Evolutionary conservation across 306 rosid species (phyloP).

Genomic region (Rubus parviflorus): DNA sequence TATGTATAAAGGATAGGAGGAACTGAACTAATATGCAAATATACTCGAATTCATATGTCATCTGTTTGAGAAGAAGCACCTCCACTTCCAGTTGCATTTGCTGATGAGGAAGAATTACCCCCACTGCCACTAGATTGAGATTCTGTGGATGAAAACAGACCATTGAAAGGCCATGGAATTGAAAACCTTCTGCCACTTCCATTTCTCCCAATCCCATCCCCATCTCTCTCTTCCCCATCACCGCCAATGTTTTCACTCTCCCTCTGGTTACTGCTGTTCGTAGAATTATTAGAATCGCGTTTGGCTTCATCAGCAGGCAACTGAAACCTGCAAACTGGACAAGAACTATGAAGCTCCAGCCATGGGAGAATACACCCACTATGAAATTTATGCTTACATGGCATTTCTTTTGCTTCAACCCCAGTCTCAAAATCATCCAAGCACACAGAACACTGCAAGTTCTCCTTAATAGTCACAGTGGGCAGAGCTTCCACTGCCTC

Average conservation of each 20-base stretch:
- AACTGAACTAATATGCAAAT: not conserved
- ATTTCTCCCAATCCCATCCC: constrained; percentile 48
- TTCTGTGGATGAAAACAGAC: constrained; percentile 57
- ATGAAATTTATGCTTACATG: constrained; percentile 80
- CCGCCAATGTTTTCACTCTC: constrained; percentile 25
- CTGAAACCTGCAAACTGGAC: constrained; percentile 80
- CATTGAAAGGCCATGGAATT: constrained; percentile 74
- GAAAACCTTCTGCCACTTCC: constrained; percentile 59
- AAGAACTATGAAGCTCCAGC: constrained; percentile 84
- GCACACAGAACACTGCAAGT: constrained; percentile 72
- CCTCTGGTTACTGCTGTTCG: constrained; percentile 38
- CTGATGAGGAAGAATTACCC: constrained; percentile 43
- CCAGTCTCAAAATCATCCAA: constrained; percentile 72
- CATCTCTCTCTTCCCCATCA: constrained; percentile 29
- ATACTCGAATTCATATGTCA: constrained; percentile 34
- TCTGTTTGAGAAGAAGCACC: constrained; percentile 44
- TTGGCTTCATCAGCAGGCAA: constrained; percentile 62
- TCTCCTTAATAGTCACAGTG: constrained; percentile 43
- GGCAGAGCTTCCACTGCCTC: constrained; percentile 73
- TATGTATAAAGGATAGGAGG: not conserved
- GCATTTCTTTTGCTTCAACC: constrained; percentile 75
- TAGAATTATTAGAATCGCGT: constrained; percentile 40
- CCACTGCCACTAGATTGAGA: constrained; percentile 34
- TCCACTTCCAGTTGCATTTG: constrained; percentile 35
- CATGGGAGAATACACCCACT: constrained; percentile 69